Evolutionary conservation across 2,329 filamentous ascomycete genomes (phyloP).

Genomic region (Alternaria brassicae): DNA sequence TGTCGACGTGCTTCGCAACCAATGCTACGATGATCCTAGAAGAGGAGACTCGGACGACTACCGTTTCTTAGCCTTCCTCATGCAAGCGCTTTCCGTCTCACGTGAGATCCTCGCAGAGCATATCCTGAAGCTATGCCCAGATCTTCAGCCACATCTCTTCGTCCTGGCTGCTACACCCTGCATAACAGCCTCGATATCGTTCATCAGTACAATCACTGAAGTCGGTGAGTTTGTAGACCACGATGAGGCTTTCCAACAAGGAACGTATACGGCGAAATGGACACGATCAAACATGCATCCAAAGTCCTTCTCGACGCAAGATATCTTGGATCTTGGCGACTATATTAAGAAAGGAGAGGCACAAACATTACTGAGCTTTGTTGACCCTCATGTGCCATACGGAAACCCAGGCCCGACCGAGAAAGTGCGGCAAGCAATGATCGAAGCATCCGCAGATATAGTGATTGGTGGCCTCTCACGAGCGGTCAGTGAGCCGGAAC

Average conservation of each 20-base stretch:
- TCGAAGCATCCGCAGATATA: constrained; percentile 13
- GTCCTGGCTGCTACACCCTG: constrained; percentile 14
- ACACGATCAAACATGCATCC: constrained; percentile 18
- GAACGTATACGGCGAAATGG: constrained; percentile 12
- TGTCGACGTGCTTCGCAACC: constrained; percentile 22
- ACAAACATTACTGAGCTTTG: constrained; percentile 2
- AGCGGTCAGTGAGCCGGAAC: background rate
- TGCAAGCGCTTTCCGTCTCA: constrained; percentile 14
- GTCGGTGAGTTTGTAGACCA: constrained; percentile 13
- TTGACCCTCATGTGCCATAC: constrained; percentile 10
- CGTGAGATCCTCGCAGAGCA: constrained; percentile 17
- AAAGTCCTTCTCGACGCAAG: constrained; percentile 5
- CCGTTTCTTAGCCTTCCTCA: constrained; percentile 18
- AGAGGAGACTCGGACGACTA: constrained; percentile 14
- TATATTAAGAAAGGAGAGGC: background rate
- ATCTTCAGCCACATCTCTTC: constrained; percentile 15
- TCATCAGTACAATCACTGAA: constrained; percentile 13
- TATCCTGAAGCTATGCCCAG: constrained; percentile 3
- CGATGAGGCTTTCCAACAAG: constrained; percentile 14
- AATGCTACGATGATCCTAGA: constrained; percentile 1
- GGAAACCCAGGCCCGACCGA: constrained; percentile 14
- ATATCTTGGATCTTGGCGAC: constrained; percentile 11
- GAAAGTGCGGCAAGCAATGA: constrained; percentile 9
- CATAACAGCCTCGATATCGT: constrained; percentile 12
- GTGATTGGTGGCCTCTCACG: constrained; percentile 10